A percentile compares a stretch with the other conserved stretches of the same genome.
Conservation (phyloP, 139 green algal genomes). For the Diplosphaera chodatii region DNA sequence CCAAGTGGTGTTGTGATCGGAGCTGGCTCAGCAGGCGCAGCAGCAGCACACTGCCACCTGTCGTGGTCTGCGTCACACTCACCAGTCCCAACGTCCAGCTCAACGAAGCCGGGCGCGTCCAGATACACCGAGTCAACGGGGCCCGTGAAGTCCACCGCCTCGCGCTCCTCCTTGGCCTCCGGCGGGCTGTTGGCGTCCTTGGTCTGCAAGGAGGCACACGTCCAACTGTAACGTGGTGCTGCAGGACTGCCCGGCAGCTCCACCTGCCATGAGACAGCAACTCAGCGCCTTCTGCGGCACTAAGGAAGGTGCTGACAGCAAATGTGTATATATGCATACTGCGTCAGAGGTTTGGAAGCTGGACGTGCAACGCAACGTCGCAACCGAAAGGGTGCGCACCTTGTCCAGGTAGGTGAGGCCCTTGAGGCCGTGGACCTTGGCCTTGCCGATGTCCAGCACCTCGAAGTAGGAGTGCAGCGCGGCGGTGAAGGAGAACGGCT, state of each 20-base stretch:
- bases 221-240: too few relatives aligned
- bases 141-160: conserved; percentile 51
- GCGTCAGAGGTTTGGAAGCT: too few relatives aligned
- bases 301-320: too few relatives aligned
- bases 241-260: too few relatives aligned
- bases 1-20: too few relatives aligned
- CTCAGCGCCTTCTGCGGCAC: not conserved
- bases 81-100: conserved; percentile 76
- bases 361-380: too few relatives aligned
- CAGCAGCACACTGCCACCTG: too few relatives aligned
- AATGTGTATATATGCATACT: too few relatives aligned
- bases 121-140: conserved; percentile 83
- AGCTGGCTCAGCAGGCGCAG: too few relatives aligned
- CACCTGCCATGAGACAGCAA: too few relatives aligned
- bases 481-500: conserved; percentile 86
- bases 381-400: conserved; percentile 6
- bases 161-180: conserved; percentile 51
- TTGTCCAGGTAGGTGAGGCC: conserved; percentile 87
- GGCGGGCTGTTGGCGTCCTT: conserved; percentile 71
- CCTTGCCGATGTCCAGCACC: conserved; percentile 65
- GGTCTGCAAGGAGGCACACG: conserved; percentile 19
- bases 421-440: conserved; percentile 50
- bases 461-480: conserved; percentile 96
- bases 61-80: not conserved
- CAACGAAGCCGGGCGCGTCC: conserved; percentile 58